Evolutionary conservation across 2,329 filamentous ascomycete genomes (phyloP).

Genomic region (Paracoccidioides brasiliensis): DNA sequence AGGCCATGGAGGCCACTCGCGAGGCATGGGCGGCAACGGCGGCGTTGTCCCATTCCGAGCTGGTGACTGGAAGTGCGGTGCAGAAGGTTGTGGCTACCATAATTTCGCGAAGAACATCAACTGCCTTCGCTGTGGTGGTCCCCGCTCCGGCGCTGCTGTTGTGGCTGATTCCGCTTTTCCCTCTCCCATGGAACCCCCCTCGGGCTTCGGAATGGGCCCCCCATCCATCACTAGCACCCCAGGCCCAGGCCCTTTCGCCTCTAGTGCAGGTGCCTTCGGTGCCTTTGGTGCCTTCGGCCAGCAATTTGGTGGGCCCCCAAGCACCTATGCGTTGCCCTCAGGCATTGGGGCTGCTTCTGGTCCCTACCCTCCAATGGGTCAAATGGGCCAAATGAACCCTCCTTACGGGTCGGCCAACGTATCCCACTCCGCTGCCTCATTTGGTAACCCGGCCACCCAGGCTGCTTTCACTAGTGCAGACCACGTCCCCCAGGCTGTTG

Average conservation of each 20-base stretch:
- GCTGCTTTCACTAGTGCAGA: constrained; percentile 84
- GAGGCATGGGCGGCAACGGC: constrained; percentile 57
- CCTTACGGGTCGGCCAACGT: constrained; percentile 65
- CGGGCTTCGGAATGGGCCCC: constrained; percentile 70
- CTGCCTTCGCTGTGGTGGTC: constrained; percentile 90
- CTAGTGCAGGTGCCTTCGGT: constrained; percentile 54
- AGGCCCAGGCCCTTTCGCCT: constrained; percentile 56
- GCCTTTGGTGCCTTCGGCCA: constrained; percentile 54
- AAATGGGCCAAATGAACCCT: constrained; percentile 47
- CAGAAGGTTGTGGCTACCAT: constrained; percentile 94
- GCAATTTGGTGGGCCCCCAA: constrained; percentile 73
- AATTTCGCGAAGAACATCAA: constrained; percentile 99
- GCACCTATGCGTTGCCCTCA: constrained; percentile 78
- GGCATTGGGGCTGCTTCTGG: constrained; percentile 67
- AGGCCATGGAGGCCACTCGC: constrained; percentile 42
- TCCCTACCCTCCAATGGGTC: constrained; percentile 52
- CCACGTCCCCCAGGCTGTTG: constrained; percentile 65
- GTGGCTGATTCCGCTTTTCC: constrained; percentile 89
- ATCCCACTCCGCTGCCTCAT: constrained; percentile 71
- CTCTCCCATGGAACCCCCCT: constrained; percentile 74
- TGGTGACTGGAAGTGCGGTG: constrained; percentile 97
- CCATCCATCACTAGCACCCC: constrained; percentile 76
- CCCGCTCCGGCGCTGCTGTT: constrained; percentile 82
- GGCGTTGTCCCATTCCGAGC: constrained; percentile 92
- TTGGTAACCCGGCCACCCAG: constrained; percentile 87